Percentiles rank a stretch among this genome's conserved stretches.
These are phyloP conservation scores for Trypethelium eluteriae DNA, from an alignment of 495 filamentous ascomycete genomes.

Conservation along the genomic window DNA sequence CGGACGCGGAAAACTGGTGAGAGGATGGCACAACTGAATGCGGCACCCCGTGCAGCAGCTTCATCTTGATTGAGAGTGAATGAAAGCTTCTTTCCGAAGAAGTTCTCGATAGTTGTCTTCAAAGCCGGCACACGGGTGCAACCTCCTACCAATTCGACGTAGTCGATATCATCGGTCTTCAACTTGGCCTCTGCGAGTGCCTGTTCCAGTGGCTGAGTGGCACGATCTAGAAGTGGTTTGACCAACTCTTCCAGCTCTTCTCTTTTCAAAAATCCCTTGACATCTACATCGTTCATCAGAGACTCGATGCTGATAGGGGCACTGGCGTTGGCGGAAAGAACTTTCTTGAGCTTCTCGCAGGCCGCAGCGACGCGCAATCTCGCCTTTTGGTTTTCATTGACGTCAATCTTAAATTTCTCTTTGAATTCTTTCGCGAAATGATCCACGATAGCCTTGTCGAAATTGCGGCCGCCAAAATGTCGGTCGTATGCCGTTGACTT, in stretches of 20 bases:
- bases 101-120: constrained; percentile 81
- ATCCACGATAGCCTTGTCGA: constrained; percentile 89
- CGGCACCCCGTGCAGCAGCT: constrained; percentile 90
- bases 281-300: constrained; percentile 95
- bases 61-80: constrained; percentile 99
- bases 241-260: constrained; percentile 90
- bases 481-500: constrained; percentile 89
- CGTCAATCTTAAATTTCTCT: constrained; percentile 44
- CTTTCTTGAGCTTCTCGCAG: constrained; percentile 97
- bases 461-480: constrained; percentile 95
- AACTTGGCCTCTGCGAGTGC: constrained; percentile 88
- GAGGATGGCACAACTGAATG: constrained; percentile 96
- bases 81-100: constrained; percentile 85
- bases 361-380: constrained; percentile 75
- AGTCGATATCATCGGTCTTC: constrained; percentile 82
- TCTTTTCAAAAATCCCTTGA: constrained; percentile 79
- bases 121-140: constrained; percentile 88
- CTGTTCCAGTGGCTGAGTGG: constrained; percentile 70
- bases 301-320: constrained; percentile 98
- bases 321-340: constrained; percentile 87
- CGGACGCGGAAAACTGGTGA: constrained; percentile 98
- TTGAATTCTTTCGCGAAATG: constrained; percentile 88
- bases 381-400: constrained; percentile 82
- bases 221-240: constrained; percentile 71
- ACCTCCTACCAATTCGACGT: constrained; percentile 89